phyloP scores from a whole-genome alignment of 441 rosid genomes.

The Arabidopsis hybrid region DNA sequence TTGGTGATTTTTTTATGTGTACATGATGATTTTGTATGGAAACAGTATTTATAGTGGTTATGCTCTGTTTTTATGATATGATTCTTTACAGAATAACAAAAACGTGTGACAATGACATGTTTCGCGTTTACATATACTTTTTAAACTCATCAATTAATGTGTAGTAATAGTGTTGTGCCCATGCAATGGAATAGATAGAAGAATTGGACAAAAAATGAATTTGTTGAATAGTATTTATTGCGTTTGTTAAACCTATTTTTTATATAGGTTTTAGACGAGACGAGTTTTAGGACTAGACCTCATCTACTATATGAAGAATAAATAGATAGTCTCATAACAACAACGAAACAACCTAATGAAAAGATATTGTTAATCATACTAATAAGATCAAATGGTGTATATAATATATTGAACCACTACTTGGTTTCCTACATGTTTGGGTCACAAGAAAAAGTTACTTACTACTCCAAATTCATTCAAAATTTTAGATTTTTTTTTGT shows the following conservation, averaged over 20 bases:
- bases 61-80: background rate
- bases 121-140: background rate
- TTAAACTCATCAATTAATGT: background rate
- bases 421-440: background rate
- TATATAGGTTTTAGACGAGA: conserved; percentile 1
- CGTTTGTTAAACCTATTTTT: background rate
- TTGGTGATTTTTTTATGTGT: background rate
- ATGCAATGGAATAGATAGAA: conserved; percentile 20
- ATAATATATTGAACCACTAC: no score
- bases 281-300: conserved; percentile 11
- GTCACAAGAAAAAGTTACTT: no score
- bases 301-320: background rate
- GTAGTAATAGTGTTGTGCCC: conserved; percentile 12
- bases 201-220: background rate
- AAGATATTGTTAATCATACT: background rate
- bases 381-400: background rate
- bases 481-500: no score
- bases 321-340: background rate
- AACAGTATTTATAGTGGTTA: conserved; percentile 31
- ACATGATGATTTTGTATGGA: background rate
- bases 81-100: background rate
- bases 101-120: conserved; percentile 38
- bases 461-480: no score
- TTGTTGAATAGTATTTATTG: background rate
- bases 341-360: no score